Evolutionary conservation across 169 alveolate genomes (phyloP), one percentile per base, ranked within the genome.

Genomic region (Babesia ovis): DNA sequence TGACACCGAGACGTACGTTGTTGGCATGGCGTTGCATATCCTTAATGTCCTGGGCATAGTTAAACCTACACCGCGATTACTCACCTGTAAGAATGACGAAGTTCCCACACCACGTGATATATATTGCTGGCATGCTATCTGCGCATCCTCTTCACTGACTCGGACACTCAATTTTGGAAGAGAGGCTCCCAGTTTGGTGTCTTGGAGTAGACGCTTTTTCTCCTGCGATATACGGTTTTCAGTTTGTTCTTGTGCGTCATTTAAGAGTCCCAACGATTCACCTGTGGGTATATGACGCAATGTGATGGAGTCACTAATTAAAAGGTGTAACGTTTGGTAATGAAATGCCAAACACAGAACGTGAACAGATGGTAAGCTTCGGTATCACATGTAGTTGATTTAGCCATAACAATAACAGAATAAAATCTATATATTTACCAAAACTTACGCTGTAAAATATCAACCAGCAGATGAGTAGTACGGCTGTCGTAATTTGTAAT

Each of bases 141-240:
- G 75, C 29, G 88, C 84, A 39, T 80, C 88, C 70, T 80, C 88
- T 66, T 80, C 88, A 45, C 77, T 70, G 27, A 80, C 83, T 18
- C 61, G 55, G 45, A 70, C 70, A 34, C 39, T 70, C 12, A 67
- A 56, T 27, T 80, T 61, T 4, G 77, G 72, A 22, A 77, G 48
- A 31, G 41, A 56, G 3, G 72, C 0, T 29, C 54, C 51, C 18
- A 37, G 18, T 46, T 29, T 35, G 57, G 56, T 34, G 22, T 72
- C 75, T n/a, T 25, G 59, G 23, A 77, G 73, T 29, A 80, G 45
- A 29, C 55, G 51, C 60, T 61, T 57, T 41, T 46, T 57, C 35
- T 80, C 88, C 35, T 46, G 34, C 27, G 88, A 80, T 45, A 69
- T 29, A 45, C 88, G 64, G 22, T 18, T 68, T 23, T 80, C 88